Percentiles rank a stretch among this genome's conserved stretches.
Conservation (phyloP, 495 filamentous ascomycete genomes). For the Penicillium malachiteum region DNA sequence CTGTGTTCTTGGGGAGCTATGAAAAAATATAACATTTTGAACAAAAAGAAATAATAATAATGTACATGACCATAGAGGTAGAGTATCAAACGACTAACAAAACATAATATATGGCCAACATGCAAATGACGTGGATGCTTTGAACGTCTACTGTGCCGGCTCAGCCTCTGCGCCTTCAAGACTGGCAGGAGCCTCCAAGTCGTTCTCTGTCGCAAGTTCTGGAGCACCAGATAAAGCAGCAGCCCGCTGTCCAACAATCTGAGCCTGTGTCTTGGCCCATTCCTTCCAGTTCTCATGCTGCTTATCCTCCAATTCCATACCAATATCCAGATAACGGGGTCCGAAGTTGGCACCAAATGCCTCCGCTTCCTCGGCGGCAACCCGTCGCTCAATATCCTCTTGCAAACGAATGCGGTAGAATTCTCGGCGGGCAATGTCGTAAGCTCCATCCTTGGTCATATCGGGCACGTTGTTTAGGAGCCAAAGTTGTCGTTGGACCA, state of each 20-base stretch:
- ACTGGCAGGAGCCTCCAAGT: slow-evolving; percentile 4
- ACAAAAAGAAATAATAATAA: slow-evolving; percentile 25
- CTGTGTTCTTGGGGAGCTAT: slow-evolving; percentile 4
- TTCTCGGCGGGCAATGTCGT: slow-evolving; percentile 84
- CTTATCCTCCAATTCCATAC: slow-evolving; percentile 78
- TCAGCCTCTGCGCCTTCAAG: slow-evolving; percentile 4
- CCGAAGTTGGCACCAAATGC: slow-evolving; percentile 85
- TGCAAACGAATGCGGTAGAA: slow-evolving; percentile 82
- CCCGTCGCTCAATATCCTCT: slow-evolving; percentile 78
- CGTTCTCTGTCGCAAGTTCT: slow-evolving; percentile 22
- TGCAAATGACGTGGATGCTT: not conserved
- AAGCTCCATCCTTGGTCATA: slow-evolving; percentile 66
- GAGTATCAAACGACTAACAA: slow-evolving; percentile 5
- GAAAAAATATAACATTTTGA: slow-evolving; percentile 21
- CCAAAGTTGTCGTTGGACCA: slow-evolving; percentile 88
- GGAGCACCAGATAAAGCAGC: slow-evolving; percentile 36
- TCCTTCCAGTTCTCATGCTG: slow-evolving; percentile 76
- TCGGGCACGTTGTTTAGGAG: slow-evolving; percentile 65
- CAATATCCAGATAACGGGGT: slow-evolving; percentile 66
- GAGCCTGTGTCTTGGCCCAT: slow-evolving; percentile 65
- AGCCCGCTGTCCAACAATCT: slow-evolving; percentile 28
- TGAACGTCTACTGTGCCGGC: slow-evolving; percentile 2
- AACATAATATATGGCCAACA: slow-evolving; percentile 1
- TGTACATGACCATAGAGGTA: slow-evolving; percentile 31
- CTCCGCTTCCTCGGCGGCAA: slow-evolving; percentile 86